phyloP scores from a whole-genome alignment of 495 filamentous ascomycete genomes.

The Pseudomonodictys pantanalensis region DNA sequence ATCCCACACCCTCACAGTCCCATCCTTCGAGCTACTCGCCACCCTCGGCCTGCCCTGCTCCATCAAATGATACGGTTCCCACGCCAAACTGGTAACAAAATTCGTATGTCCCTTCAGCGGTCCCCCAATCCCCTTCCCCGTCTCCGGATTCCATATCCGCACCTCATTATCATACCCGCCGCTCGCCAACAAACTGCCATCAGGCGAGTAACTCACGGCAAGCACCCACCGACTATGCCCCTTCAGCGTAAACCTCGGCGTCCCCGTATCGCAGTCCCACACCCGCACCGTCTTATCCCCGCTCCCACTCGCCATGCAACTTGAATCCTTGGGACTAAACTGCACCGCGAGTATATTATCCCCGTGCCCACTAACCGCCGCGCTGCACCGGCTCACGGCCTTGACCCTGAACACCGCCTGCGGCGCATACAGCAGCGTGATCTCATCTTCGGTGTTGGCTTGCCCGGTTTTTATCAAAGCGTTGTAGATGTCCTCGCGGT shows the following conservation, averaged over 20 bases:
- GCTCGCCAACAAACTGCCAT: constrained; percentile 77
- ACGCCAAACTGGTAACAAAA: constrained; percentile 83
- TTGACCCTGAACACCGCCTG: constrained; percentile 94
- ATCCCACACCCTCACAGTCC: constrained; percentile 86
- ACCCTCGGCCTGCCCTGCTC: constrained; percentile 69
- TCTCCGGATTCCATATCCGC: constrained; percentile 83
- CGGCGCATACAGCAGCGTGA: constrained; percentile 78
- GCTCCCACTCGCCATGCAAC: constrained; percentile 80
- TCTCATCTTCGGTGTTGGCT: constrained; percentile 68
- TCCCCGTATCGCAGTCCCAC: constrained; percentile 95
- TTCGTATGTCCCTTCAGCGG: constrained; percentile 87
- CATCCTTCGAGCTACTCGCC: constrained; percentile 87
- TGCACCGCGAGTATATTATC: constrained; percentile 84
- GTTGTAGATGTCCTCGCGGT: constrained; percentile 67
- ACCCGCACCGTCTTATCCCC: constrained; percentile 90
- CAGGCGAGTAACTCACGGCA: constrained; percentile 80
- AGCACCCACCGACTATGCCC: constrained; percentile 94
- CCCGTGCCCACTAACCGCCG: constrained; percentile 85
- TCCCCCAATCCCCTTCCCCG: constrained; percentile 70
- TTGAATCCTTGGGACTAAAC: constrained; percentile 80
- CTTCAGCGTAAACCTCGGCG: constrained; percentile 82
- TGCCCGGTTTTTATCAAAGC: constrained; percentile 60
- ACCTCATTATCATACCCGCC: constrained; percentile 93
- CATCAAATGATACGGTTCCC: constrained; percentile 93
- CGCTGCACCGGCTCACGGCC: constrained; percentile 83